Conservation (phyloP, 2,329 filamentous ascomycete species). For the Ceratocystis alfenasii region DNA sequence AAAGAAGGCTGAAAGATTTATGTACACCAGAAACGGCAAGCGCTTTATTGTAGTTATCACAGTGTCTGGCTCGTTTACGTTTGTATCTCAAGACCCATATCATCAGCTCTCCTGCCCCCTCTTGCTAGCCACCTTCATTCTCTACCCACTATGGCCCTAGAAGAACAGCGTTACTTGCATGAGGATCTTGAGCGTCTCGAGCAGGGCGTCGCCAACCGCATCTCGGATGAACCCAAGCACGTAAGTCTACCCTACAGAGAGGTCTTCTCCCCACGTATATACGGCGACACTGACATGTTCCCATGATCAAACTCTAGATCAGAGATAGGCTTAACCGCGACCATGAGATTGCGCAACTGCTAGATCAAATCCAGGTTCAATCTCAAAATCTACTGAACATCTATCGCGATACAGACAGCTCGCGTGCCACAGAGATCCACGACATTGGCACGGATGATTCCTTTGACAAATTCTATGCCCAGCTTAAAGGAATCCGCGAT, state of each 20-base stretch:
- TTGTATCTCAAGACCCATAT: not conserved
- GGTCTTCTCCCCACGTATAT: not conserved
- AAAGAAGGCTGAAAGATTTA: conserved; percentile 18
- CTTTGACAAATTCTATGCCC: conserved; percentile 83
- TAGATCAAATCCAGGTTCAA: conserved; percentile 78
- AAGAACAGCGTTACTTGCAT: conserved; percentile 87
- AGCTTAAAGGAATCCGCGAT: conserved; percentile 66
- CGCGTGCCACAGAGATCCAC: conserved; percentile 68
- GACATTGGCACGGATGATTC: conserved; percentile 73
- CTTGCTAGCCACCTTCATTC: not conserved
- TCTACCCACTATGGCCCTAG: conserved; percentile 54
- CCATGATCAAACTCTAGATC: conserved; percentile 43
- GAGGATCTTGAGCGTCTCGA: conserved; percentile 95
- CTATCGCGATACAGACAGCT: conserved; percentile 66
- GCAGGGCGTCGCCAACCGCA: conserved; percentile 80
- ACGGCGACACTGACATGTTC: conserved; percentile 8
- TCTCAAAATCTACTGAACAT: conserved; percentile 69
- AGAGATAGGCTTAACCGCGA: conserved; percentile 82
- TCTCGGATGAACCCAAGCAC: conserved; percentile 77
- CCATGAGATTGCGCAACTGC: conserved; percentile 78
- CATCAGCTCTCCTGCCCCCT: not conserved
- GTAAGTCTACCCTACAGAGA: conserved; percentile 38
- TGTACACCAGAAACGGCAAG: not conserved
- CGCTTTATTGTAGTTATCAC: not conserved
- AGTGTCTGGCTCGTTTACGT: not conserved